Evolutionary conservation across 352 stramenopile genomes (phyloP), one percentile per base, ranked within the genome.

Genomic region (Globisporangium emineosum): DNA sequence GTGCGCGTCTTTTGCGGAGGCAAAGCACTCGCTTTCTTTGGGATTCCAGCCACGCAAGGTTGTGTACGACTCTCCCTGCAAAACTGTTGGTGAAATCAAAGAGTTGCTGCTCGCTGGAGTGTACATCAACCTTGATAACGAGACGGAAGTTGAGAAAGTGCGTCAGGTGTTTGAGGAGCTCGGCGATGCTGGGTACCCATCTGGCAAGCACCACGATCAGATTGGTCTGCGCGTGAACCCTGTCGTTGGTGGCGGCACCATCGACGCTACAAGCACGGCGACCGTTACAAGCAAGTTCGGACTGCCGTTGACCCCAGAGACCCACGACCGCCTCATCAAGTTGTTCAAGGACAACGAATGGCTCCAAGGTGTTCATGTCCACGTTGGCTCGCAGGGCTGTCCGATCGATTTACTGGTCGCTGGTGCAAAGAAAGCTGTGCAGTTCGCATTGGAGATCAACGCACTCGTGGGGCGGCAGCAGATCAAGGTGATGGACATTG

Each of bases 61-160:
- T 13, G 86, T 98, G 9, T 98, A 94, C 71, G 93, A 98, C 64
- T 97, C 88, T 13, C 93, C 93, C 13, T 96, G 88, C 74, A 98
- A 98, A 71, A 98, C 92, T 15, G 33, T 77, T 19, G 66, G 68
- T 8, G 93, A 98, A 68, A 68, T 98, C 27, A 71, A 77, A 29
- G 80, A 90, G 45, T 79, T 96, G 60, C 67, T 98, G 52, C 52
- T 71, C 53, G 75, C 78, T 29, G 90, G 91, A 2, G 82, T 97
- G 21, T 91, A 93, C 62, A 83, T 98, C 63, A 98, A 98, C 75
- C 59, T 94, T 17, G 94, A 98, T 76, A 98, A 97, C 66, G 77
- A 96, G 59, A 73, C 97, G 32, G 93, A 98, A 60, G 77, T 98
- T 25, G 67, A 73, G 64, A 93, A 94, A 60, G 79, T 91, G 63